Evolutionary conservation across 202 grass and related monocot genomes (phyloP).

Genomic region (Alloteropsis angusta): DNA sequence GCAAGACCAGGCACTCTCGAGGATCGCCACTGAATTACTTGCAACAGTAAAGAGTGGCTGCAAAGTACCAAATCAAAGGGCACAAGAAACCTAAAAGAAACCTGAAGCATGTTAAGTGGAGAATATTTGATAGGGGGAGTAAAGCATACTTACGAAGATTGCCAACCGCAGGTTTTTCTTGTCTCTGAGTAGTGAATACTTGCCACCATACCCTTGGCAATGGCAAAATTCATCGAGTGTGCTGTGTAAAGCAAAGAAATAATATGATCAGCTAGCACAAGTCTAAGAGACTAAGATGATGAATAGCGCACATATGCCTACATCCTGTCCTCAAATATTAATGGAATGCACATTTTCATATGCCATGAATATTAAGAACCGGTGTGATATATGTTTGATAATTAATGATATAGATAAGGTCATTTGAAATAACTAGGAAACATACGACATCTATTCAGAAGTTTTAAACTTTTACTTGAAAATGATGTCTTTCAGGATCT

Average conservation of each 20-base stretch:
- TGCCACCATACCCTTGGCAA: constrained; percentile 54
- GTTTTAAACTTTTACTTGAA: too few species aligned
- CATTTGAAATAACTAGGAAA: too few species aligned
- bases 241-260: constrained; percentile 10
- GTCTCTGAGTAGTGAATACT: constrained; percentile 61
- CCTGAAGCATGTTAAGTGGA: constrained; percentile 34
- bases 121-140: background rate
- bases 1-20: constrained; percentile 81
- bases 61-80: constrained; percentile 77
- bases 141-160: constrained; percentile 49
- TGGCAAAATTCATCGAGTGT: constrained; percentile 35
- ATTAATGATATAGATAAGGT: too few species aligned
- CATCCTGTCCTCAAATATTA: background rate
- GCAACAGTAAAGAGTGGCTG: constrained; percentile 58
- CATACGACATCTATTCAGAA: too few species aligned
- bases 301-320: background rate
- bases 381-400: too few species aligned
- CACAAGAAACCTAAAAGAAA: constrained; percentile 94
- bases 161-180: constrained; percentile 68
- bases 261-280: constrained; percentile 3
- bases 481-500: too few species aligned
- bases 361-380: too few species aligned
- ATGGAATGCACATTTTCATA: background rate
- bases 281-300: constrained; percentile 4
- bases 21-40: constrained; percentile 86